Conservation (phyloP, 192 early-diverging fungal genomes). For the Pilobolus umbonatus region DNA sequence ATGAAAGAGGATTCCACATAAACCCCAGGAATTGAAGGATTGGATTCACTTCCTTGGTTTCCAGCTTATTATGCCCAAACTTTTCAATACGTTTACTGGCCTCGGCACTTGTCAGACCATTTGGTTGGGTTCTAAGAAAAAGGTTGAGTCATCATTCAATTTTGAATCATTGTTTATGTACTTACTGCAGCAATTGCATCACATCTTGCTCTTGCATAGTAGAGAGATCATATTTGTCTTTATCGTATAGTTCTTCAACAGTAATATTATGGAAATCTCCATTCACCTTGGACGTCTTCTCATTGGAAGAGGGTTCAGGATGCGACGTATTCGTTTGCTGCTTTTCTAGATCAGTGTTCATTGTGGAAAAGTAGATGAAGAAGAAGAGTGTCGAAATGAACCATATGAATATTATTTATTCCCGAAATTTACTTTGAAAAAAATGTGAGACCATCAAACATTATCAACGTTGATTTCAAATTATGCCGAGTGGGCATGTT, state of each 20-base stretch:
- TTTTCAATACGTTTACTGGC: slow-evolving; percentile 56
- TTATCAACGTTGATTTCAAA: too few species aligned
- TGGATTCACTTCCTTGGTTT: slow-evolving; percentile 74
- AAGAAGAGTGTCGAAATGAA: too few species aligned
- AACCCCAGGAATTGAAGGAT: slow-evolving; percentile 80
- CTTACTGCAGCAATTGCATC: slow-evolving; percentile 57
- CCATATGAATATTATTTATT: too few species aligned
- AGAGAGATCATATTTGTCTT: slow-evolving; percentile 71
- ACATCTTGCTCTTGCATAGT: slow-evolving; percentile 67
- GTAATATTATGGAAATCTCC: slow-evolving; percentile 31
- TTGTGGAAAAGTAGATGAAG: too few species aligned
- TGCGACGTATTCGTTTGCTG: too few species aligned
- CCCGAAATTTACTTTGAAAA: too few species aligned
- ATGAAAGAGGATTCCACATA: slow-evolving; percentile 76
- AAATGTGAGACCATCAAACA: too few species aligned
- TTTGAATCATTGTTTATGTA: background rate
- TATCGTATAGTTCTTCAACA: slow-evolving; percentile 67
- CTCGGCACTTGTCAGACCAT: slow-evolving; percentile 58
- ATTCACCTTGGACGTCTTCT: slow-evolving; percentile 4
- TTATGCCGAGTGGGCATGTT: too few species aligned
- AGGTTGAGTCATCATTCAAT: background rate
- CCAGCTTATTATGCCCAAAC: slow-evolving; percentile 67
- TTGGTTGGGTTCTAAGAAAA: slow-evolving; percentile 38
- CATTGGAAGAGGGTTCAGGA: too few species aligned
- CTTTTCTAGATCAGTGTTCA: too few species aligned